phyloP scores from a whole-genome alignment of 1,139 yeast genomes.

The Debaryomyces udenii region DNA sequence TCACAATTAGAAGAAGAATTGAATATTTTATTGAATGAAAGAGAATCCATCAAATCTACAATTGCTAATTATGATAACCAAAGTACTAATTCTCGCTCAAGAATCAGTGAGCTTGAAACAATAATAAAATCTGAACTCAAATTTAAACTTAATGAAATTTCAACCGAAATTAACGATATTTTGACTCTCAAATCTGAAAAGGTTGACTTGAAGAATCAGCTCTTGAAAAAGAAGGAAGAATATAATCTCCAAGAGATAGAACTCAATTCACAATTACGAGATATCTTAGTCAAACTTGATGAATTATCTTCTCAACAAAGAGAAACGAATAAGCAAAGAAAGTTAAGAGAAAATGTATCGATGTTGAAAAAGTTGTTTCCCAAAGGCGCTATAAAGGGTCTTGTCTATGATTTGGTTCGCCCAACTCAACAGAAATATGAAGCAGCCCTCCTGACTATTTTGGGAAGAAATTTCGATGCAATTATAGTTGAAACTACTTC shows the following conservation, averaged over 20 bases:
- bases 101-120: constrained; percentile 40
- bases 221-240: constrained; percentile 51
- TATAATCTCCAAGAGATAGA: constrained; percentile 52
- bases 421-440: constrained; percentile 80
- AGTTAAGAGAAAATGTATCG: constrained; percentile 70
- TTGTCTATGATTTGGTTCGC: constrained; percentile 76
- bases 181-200: constrained; percentile 43
- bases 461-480: constrained; percentile 82
- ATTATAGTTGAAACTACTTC: constrained; percentile 77
- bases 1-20: constrained; percentile 57
- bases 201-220: constrained; percentile 39
- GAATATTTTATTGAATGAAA: constrained; percentile 46
- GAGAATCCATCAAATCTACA: constrained; percentile 42
- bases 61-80: constrained; percentile 48
- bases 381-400: constrained; percentile 69
- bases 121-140: constrained; percentile 35
- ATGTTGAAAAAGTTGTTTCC: constrained; percentile 73
- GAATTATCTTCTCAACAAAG: constrained; percentile 76
- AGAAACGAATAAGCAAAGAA: constrained; percentile 71
- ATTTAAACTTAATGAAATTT: constrained; percentile 36
- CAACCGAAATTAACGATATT: constrained; percentile 35
- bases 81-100: constrained; percentile 40
- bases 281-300: constrained; percentile 61
- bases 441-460: constrained; percentile 72
- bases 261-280: constrained; percentile 66